phyloP scores from a whole-genome alignment of 1,284 basidiomycete species.

The Takashimella tepidaria region DNA sequence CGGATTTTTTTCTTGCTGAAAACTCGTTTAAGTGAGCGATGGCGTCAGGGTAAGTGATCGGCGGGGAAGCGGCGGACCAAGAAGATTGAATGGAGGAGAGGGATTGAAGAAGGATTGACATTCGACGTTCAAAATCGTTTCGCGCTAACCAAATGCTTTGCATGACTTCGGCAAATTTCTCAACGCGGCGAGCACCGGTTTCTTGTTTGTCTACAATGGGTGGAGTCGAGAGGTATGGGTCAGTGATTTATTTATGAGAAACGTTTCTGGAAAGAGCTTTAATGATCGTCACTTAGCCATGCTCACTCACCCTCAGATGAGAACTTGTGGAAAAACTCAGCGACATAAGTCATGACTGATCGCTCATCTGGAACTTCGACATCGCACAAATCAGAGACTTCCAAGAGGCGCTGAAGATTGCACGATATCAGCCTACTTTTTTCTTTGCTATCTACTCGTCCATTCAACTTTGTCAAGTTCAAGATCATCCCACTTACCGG shows the following conservation, averaged over 20 bases:
- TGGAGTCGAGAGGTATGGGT: not conserved
- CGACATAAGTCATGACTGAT: conserved; percentile 63
- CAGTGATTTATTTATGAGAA: no score
- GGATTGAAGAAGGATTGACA: conserved; percentile 57
- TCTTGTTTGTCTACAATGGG: conserved; percentile 74
- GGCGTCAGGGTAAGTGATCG: conserved; percentile 73
- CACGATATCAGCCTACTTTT: conserved; percentile 11
- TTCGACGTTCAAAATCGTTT: conserved; percentile 91
- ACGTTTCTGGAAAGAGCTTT: no score
- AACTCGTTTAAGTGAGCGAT: conserved; percentile 71
- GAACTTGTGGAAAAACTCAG: conserved; percentile 97
- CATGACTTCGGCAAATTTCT: conserved; percentile 95
- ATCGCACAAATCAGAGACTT: conserved; percentile 95
- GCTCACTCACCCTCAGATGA: conserved; percentile 78
- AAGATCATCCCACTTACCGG: no score
- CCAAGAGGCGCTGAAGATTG: conserved; percentile 70
- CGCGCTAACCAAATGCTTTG: conserved; percentile 52
- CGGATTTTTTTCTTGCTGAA: conserved; percentile 75
- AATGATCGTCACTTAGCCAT: no score
- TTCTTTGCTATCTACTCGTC: not conserved
- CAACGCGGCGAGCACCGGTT: conserved; percentile 85
- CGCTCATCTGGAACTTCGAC: conserved; percentile 83
- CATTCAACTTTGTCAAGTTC: no score
- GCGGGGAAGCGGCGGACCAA: conserved; percentile 62
- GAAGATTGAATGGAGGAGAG: conserved; percentile 60